Percentiles rank a stretch among this genome's conserved stretches.
These are phyloP conservation scores for Cordyceps fumosorosea DNA, from an alignment of 2,329 filamentous ascomycete species.

Conservation along the genomic window DNA sequence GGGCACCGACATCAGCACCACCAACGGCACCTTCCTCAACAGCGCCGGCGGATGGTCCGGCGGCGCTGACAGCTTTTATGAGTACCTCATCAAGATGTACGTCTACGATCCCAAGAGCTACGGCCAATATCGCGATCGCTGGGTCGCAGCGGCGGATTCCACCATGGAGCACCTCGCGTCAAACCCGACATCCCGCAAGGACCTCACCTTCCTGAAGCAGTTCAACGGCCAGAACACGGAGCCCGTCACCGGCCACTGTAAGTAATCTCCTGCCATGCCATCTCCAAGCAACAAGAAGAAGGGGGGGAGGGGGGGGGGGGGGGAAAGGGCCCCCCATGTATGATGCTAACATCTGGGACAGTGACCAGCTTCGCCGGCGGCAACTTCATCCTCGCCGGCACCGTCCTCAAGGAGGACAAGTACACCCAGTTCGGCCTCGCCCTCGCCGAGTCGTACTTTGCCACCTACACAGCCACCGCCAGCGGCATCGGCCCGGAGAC, in stretches of 20 bases:
- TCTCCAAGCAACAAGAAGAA: no score
- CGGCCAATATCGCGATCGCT: conserved; percentile 60
- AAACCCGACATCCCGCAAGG: conserved; percentile 57
- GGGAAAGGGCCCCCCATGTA: conserved; percentile 22
- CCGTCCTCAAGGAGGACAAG: conserved; percentile 55
- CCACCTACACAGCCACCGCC: conserved; percentile 61
- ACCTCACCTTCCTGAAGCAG: conserved; percentile 64
- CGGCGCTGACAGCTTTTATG: conserved; percentile 60
- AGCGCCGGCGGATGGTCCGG: conserved; percentile 65
- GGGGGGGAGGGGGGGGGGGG: no score
- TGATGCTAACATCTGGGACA: conserved; percentile 45
- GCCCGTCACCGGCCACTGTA: conserved; percentile 45
- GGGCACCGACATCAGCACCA: conserved; percentile 57
- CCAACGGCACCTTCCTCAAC: conserved; percentile 59
- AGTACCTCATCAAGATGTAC: conserved; percentile 91
- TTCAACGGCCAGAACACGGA: conserved; percentile 42
- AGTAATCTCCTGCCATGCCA: conserved; percentile 17
- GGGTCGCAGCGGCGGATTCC: conserved; percentile 69
- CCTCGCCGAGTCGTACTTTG: conserved; percentile 66
- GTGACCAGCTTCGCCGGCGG: conserved; percentile 80
- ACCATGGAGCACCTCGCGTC: conserved; percentile 65
- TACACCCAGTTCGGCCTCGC: conserved; percentile 70
- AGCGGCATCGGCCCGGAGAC: conserved; percentile 72
- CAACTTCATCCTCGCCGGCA: conserved; percentile 76
- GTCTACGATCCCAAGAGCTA: conserved; percentile 66